Conservation (phyloP, 768 basidiomycete species). For the Termitomyces sp. region DNA sequence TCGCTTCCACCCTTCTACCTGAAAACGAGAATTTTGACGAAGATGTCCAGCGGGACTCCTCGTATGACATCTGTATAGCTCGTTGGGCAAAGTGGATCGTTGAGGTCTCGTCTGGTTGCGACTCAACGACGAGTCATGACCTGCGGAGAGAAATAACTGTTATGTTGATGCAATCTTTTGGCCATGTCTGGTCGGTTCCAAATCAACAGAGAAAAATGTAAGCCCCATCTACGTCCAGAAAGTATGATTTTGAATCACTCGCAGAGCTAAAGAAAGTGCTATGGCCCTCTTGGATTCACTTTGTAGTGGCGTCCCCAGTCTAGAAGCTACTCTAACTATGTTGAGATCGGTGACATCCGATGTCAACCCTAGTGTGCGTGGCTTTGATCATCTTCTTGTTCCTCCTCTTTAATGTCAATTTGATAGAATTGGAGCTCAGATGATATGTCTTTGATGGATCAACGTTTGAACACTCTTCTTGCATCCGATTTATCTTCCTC, state of each 20-base stretch:
- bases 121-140: slow-evolving; percentile 31
- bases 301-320: slow-evolving; percentile 31
- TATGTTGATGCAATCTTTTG: slow-evolving; percentile 45
- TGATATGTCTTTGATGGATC: slow-evolving; percentile 53
- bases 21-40: slow-evolving; percentile 9
- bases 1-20: slow-evolving; percentile 35
- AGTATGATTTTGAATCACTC: not conserved
- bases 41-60: slow-evolving; percentile 29
- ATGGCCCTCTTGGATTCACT: slow-evolving; percentile 38
- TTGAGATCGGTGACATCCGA: slow-evolving; percentile 18
- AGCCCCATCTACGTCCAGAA: slow-evolving; percentile 4
- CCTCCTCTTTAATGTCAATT: not conserved
- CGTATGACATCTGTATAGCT: slow-evolving; percentile 59
- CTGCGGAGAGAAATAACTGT: slow-evolving; percentile 44
- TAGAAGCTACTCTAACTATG: slow-evolving; percentile 26
- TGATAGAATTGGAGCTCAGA: slow-evolving; percentile 47
- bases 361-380: slow-evolving; percentile 20
- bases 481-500: slow-evolving; percentile 15
- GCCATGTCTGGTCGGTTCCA: slow-evolving; percentile 29
- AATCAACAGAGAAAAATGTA: slow-evolving; percentile 32
- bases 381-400: slow-evolving; percentile 4
- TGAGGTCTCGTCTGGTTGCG: slow-evolving; percentile 33
- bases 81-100: slow-evolving; percentile 69
- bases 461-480: slow-evolving; percentile 42
- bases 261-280: slow-evolving; percentile 21